Evolutionary conservation across 768 basidiomycete genomes (phyloP), one percentile per base, ranked within the genome.

Genomic region (Gautieria morchelliformis): DNA sequence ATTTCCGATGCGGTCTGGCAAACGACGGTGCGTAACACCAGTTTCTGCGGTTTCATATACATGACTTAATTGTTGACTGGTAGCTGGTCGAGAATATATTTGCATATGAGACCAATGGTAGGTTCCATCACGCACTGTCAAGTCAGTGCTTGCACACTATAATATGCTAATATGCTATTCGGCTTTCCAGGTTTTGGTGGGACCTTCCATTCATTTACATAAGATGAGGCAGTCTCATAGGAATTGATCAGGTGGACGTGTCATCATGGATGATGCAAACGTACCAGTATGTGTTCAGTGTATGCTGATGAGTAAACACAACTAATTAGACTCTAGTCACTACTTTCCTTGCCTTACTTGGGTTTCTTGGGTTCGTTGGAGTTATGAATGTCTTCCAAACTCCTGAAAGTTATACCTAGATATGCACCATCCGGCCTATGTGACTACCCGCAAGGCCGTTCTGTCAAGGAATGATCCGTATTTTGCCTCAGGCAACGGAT

Each of bases 181-280:
- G 42, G 42, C 2, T n/a, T n/a, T 22, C 20, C 42, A 44, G 42
- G 42, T 44, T 44, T 44, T 19, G 42, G 42, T 44, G 9, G 10
- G 42, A 37, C 27, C 5, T 41, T 41, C 8, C 8, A n/a, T 44
- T 9, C 10, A 10, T 22, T 8, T 3, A 44, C 3, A 12, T 17
- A 9, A 35, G 11, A 44, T 44, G n/a, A 44, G 20, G 14, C 42
- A 14, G 35, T 37, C 42, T 44, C 42, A 44, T 44, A 19, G 20
- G 11, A 5, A 24, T 46, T 30, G 86, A 8, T 76, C 85, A 51
- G 85, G 87, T 35, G 78, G 81, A 10, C 72, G 80, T 57, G 87
- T 88, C 67, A 79, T 88, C 19, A 89, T 89, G 88, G 88, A 89
- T 62, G 88, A 90, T 62, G 88, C 88, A 6, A 90, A 90, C 61